Percentiles rank a stretch among this genome's conserved stretches.
phyloP scores from a whole-genome alignment of 2,329 filamentous ascomycete species.

The Huntiella savannae region DNA sequence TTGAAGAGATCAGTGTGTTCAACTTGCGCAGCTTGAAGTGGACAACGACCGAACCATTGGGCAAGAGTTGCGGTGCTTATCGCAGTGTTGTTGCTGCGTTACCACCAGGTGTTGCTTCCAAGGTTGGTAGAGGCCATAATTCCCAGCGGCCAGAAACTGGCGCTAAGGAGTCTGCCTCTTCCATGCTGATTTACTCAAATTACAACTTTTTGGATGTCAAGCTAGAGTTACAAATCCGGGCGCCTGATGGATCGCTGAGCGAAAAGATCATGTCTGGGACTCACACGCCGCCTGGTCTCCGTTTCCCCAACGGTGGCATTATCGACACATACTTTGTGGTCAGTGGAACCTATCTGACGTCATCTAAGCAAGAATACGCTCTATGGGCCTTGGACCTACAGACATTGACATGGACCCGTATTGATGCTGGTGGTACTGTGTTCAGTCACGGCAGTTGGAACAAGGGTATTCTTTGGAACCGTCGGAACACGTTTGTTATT shows the following conservation, averaged over 20 bases:
- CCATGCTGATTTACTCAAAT: conserved; percentile 96
- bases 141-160: conserved; percentile 10
- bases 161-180: conserved; percentile 37
- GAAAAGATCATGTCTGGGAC: conserved; percentile 79
- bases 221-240: conserved; percentile 74
- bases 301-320: conserved; percentile 89
- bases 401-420: conserved; percentile 81
- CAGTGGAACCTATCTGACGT: conserved; percentile 90
- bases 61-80: conserved; percentile 89
- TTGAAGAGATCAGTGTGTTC: conserved; percentile 96
- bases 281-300: conserved; percentile 75
- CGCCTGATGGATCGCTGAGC: conserved; percentile 62
- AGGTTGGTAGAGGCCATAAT: conserved; percentile 43
- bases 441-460: conserved; percentile 99
- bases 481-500: conserved; percentile 88
- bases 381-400: conserved; percentile 85
- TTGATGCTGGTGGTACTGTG: conserved; percentile 83
- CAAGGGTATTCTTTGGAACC: conserved; percentile 77
- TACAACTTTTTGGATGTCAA: conserved; percentile 98
- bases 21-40: conserved; percentile 89
- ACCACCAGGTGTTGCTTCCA: conserved; percentile 41
- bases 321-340: conserved; percentile 95
- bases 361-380: conserved; percentile 94
- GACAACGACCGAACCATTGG: conserved; percentile 73
- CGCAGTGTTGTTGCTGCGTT: conserved; percentile 85